A percentile compares a stretch with the other conserved stretches of the same genome.
Evolutionary conservation across 2,329 filamentous ascomycete species (phyloP).

Genomic region (Botrytis byssoidea): DNA sequence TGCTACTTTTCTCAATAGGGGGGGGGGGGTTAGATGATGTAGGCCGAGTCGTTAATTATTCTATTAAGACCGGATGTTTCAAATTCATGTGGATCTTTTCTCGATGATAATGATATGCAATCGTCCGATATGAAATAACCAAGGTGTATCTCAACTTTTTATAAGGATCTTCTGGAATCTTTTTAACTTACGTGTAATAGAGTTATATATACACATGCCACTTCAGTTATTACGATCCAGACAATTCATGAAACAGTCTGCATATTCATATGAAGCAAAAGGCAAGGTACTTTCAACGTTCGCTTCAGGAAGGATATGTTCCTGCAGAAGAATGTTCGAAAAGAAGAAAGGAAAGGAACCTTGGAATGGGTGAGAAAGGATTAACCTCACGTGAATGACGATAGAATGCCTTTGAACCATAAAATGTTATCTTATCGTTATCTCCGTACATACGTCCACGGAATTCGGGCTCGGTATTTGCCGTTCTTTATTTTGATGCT

Average conservation of each 20-base stretch:
- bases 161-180: neutral
- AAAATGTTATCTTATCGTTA: neutral
- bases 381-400: neutral
- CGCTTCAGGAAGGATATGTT: neutral
- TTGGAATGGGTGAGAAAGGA: neutral
- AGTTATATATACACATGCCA: neutral
- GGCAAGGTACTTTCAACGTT: neutral
- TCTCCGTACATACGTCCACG: neutral
- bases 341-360: neutral
- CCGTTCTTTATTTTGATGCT: conserved; percentile 16
- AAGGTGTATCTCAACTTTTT: neutral
- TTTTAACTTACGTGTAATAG: neutral
- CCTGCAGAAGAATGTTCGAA: neutral
- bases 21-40: neutral
- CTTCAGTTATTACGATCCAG: neutral
- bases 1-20: neutral
- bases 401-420: neutral
- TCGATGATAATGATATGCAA: neutral
- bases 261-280: neutral
- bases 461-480: conserved; percentile 10
- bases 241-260: neutral
- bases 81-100: neutral
- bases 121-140: neutral
- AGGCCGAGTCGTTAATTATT: neutral
- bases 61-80: neutral